Percentiles rank a stretch among this genome's conserved stretches.
phyloP scores from a whole-genome alignment of 73 alveolate species.

The Diophrys sp. region DNA sequence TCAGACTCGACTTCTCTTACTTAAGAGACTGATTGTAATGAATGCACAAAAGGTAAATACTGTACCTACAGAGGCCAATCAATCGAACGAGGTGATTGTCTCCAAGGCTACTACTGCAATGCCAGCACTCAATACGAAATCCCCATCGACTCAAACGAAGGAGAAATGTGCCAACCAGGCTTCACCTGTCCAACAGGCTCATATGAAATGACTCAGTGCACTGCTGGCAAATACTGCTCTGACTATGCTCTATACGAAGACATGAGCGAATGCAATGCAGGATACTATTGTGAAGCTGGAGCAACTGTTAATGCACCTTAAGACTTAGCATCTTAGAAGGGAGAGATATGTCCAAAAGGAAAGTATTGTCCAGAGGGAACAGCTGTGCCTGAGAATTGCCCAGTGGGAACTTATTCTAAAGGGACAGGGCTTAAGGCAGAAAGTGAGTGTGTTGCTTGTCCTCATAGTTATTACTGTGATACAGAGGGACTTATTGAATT shows the following conservation, averaged over 20 bases:
- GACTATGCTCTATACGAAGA: slow-evolving; percentile 26
- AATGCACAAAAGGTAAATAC: slow-evolving; percentile 43
- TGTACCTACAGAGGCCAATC: slow-evolving; percentile 10
- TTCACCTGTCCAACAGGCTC: slow-evolving; percentile 66
- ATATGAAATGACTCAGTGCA: slow-evolving; percentile 32
- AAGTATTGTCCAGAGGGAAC: slow-evolving; percentile 23
- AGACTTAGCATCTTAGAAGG: slow-evolving; percentile 8
- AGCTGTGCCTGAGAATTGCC: slow-evolving; percentile 22
- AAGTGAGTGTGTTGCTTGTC: slow-evolving; percentile 16
- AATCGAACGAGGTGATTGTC: slow-evolving; percentile 10
- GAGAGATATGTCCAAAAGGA: slow-evolving; percentile 43
- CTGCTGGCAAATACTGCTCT: slow-evolving; percentile 54
- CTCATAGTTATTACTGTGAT: slow-evolving; percentile 25
- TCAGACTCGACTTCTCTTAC: no score
- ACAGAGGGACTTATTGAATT: not conserved
- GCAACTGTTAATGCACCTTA: no score
- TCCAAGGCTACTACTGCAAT: slow-evolving; percentile 35
- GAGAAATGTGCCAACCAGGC: no score
- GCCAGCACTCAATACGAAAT: slow-evolving; percentile 32
- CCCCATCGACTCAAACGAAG: no score
- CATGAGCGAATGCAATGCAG: slow-evolving; percentile 27
- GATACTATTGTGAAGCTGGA: no score
- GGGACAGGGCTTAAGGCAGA: slow-evolving; percentile 9
- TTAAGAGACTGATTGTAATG: slow-evolving; percentile 33
- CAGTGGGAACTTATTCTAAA: slow-evolving; percentile 48